A percentile compares a stretch with the other conserved stretches of the same genome.
phyloP scores from a whole-genome alignment of 345 rosid genomes.

The Salix dunnii region DNA sequence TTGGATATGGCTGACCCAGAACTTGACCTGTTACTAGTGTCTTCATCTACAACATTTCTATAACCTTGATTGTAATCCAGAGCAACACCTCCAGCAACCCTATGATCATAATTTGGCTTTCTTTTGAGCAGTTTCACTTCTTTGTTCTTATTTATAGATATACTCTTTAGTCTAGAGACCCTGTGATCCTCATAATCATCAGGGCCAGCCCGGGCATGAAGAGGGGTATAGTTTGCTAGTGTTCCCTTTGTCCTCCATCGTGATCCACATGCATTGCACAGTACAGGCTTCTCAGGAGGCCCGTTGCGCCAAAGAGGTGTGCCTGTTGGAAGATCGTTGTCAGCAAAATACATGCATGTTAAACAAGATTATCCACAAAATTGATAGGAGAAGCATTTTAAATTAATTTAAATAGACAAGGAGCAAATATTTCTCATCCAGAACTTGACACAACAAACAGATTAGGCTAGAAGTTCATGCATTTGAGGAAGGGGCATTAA shows the following conservation, averaged over 20 bases:
- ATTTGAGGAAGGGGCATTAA: background rate
- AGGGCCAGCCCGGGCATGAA: constrained; percentile 63
- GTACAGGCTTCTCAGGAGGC: constrained; percentile 95
- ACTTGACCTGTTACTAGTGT: constrained; percentile 84
- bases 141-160: constrained; percentile 53
- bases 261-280: constrained; percentile 99
- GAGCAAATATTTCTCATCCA: constrained; percentile 1
- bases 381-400: background rate
- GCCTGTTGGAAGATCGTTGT: constrained; percentile 41
- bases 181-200: constrained; percentile 61
- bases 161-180: constrained; percentile 52
- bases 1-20: constrained; percentile 96
- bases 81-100: constrained; percentile 35
- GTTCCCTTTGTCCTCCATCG: constrained; percentile 92
- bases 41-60: constrained; percentile 66
- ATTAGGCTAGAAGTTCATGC: background rate
- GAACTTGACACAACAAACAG: background rate
- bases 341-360: constrained; percentile 9
- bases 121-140: constrained; percentile 70
- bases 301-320: constrained; percentile 98
- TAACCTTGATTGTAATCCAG: constrained; percentile 51
- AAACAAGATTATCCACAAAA: background rate
- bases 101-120: constrained; percentile 52
- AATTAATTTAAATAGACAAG: background rate
- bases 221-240: constrained; percentile 79